Conservation (phyloP, 148 eudicot species). For the Rhododendron kiyosumense region DNA sequence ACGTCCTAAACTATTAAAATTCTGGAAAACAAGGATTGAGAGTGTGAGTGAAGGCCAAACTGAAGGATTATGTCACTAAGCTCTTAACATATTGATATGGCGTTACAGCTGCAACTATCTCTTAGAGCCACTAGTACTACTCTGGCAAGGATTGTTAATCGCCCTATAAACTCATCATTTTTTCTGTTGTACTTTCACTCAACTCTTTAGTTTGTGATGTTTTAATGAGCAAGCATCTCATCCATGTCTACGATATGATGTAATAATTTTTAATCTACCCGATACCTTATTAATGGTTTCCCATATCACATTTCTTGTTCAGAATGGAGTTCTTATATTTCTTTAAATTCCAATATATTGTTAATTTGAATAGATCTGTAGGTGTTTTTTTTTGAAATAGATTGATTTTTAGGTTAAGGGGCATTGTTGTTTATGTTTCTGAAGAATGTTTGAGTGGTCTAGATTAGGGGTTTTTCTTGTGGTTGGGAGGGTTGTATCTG, state of each 20-base stretch:
- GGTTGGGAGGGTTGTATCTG: neutral
- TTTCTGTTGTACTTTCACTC: neutral
- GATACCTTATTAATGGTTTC: neutral
- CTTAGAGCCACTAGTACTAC: neutral
- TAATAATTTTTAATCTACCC: neutral
- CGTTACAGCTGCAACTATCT: neutral
- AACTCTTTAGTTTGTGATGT: neutral
- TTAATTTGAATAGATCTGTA: neutral
- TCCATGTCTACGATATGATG: neutral
- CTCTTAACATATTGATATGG: neutral
- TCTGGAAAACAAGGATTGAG: neutral
- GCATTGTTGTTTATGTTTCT: neutral
- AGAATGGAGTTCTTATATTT: neutral
- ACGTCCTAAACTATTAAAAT: neutral
- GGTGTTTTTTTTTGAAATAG: neutral
- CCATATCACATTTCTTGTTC: neutral
- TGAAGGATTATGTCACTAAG: neutral
- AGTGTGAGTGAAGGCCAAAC: neutral
- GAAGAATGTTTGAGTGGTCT: neutral
- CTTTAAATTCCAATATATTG: neutral
- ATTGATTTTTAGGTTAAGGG: too few relatives aligned
- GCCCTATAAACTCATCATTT: neutral
- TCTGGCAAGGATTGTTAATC: neutral
- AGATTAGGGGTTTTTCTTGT: neutral
- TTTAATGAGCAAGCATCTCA: neutral